Conservation (phyloP, 257 asterid species). For the Solanum corneliomulleri region DNA sequence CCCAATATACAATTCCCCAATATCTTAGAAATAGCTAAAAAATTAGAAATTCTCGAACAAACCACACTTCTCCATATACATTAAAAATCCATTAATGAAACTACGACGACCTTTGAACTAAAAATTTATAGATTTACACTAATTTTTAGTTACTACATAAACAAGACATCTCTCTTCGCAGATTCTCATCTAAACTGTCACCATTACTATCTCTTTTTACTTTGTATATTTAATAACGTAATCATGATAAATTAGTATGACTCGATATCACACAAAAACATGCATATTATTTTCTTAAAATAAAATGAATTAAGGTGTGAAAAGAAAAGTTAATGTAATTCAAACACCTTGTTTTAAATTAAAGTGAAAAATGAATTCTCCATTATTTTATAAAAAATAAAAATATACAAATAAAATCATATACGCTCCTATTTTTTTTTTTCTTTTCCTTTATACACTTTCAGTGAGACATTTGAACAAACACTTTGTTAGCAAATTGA, state of each 20-base stretch:
- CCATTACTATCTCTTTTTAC: not conserved
- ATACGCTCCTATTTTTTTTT: not conserved
- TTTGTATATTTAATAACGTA: not conserved
- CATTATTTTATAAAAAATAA: not conserved
- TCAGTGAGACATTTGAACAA: not conserved
- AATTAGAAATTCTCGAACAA: too few relatives aligned
- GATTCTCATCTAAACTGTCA: not conserved
- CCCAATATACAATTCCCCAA: accelerated
- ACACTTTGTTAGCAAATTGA: not conserved
- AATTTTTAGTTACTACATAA: not conserved
- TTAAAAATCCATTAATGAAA: not conserved
- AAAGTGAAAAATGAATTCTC: not conserved
- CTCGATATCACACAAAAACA: not conserved
- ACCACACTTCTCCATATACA: not conserved
- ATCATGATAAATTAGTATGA: not conserved
- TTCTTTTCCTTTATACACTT: not conserved
- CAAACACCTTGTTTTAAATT: not conserved
- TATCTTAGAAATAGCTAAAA: not conserved
- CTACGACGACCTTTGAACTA: accelerated
- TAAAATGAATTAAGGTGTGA: not conserved
- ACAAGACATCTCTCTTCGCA: accelerated
- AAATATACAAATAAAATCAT: not conserved
- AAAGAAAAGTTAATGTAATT: not conserved
- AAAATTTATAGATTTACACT: not conserved
- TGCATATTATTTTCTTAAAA: too few relatives aligned